Evolutionary conservation across 306 rosid genomes (phyloP).

Genomic region (Potentilla sterilis): DNA sequence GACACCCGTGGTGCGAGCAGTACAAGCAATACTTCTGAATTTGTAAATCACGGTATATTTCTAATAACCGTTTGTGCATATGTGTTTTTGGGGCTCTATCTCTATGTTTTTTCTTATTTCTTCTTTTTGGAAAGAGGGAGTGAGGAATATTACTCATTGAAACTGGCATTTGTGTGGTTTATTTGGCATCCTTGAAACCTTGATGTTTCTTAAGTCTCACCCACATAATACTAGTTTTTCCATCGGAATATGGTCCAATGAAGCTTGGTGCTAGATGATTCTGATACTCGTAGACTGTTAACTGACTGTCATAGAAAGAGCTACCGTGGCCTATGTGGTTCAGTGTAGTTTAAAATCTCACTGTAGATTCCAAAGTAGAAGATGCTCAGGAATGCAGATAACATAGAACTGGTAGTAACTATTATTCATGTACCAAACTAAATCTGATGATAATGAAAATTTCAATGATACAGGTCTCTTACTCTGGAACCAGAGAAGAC

Average conservation of each 20-base stretch:
- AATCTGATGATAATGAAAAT: constrained; percentile 5
- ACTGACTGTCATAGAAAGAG: not conserved
- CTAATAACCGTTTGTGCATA: not conserved
- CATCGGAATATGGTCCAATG: not conserved
- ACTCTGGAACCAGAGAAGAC: constrained; percentile 77
- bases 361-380: not conserved
- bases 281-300: not conserved
- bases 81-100: not conserved
- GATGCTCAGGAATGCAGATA: not conserved
- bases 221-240: not conserved
- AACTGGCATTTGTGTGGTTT: not conserved
- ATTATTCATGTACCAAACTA: constrained; percentile 2
- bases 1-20: constrained; percentile 46
- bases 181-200: not conserved
- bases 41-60: constrained; percentile 65
- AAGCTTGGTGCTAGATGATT: not conserved
- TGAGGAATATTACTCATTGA: not conserved
- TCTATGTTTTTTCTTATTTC: constrained; percentile 3
- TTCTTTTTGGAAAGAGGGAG: not conserved
- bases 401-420: not conserved
- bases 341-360: not conserved
- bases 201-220: not conserved
- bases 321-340: not conserved
- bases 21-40: constrained; percentile 55
- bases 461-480: constrained; percentile 58